Evolutionary conservation across 345 rosid species (phyloP), one percentile per base, ranked within the genome.

Genomic region (Acer negundo): DNA sequence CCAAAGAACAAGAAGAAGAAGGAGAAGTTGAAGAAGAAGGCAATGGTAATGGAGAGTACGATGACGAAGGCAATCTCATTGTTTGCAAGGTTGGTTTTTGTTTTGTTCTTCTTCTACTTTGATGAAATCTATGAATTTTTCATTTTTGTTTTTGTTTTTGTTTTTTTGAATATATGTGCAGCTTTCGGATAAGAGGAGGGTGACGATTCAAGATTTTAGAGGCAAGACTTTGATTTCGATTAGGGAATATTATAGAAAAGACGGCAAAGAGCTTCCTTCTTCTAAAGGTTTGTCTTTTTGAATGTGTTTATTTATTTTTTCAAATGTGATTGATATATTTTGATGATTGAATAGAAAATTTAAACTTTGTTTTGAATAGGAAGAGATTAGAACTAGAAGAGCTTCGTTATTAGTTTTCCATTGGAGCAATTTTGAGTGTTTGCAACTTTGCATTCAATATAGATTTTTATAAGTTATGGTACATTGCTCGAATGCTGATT

Each of bases 191-290:
- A 96, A 87, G 89, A 89, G 98, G 62, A 96, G 86, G 81, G 98
- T 94, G 80, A 89, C 97, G 2, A 82, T 96, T 79, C 97, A 92
- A 82, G 93, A 96, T 31, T 96, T 96, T 74, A 79, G 76, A 76
- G 99, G 99, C 63, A 94, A 79, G 76, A 79, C 77, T 65, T 86
- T 93, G 92, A 87, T 96, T 46, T 96, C 99, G 0, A 92, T 94
- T 3, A 85, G 99, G 85, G 98, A 96, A 86, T 92, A 85, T 67
- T 96, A 87, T 73, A 82, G 78, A 23, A 92, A 90, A 81, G 98
- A 88, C 73, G 97, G 94, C 75, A 91, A 87, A 85, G 98, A 95
- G n/a, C 89, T 92, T 77, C 99, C 99, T 70, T 59, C 89, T 70
- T 74, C 98, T 53, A 95, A 93, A 87, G 99, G 99, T 95, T 23